These are phyloP conservation scores for Crithidia thermophila DNA, from an alignment of 208 protist species.

Conservation along the genomic window DNA sequence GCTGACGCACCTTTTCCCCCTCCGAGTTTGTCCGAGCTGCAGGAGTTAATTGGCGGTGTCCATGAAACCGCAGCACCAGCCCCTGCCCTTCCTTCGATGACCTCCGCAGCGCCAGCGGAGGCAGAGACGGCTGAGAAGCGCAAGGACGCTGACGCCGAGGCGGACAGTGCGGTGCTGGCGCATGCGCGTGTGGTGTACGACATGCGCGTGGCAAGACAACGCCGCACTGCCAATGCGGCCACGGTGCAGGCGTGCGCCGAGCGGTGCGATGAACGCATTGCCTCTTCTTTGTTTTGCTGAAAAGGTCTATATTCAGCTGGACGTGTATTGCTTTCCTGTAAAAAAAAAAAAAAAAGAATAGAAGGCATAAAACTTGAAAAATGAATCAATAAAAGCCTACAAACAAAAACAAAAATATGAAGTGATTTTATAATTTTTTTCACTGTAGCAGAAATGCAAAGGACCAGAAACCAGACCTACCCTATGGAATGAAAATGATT, in stretches of 20 bases:
- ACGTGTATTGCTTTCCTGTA: background rate
- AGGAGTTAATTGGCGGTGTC: background rate
- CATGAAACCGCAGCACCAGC: background rate
- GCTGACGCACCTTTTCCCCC: background rate
- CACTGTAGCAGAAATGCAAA: no score
- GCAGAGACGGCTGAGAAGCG: no score
- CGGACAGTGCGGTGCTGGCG: slow-evolving; percentile 16
- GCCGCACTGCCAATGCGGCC: slow-evolving; percentile 24
- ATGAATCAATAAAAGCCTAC: no score
- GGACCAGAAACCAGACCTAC: no score
- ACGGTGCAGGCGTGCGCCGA: slow-evolving; percentile 40
- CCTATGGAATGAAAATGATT: no score
- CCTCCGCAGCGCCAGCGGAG: background rate
- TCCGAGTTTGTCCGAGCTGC: slow-evolving; percentile 9
- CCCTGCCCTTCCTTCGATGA: background rate
- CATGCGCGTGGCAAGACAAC: slow-evolving; percentile 35
- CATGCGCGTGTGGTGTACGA: slow-evolving; percentile 31
- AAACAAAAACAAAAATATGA: no score
- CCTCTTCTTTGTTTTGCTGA: slow-evolving; percentile 9
- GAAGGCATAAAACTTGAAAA: no score
- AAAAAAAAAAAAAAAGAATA: no score
- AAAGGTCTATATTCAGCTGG: background rate
- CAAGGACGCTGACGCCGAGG: background rate
- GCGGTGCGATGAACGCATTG: slow-evolving; percentile 48
- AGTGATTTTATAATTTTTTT: no score